Conservation (phyloP, 2,329 filamentous ascomycete species). For the Anisogramma anomala region DNA sequence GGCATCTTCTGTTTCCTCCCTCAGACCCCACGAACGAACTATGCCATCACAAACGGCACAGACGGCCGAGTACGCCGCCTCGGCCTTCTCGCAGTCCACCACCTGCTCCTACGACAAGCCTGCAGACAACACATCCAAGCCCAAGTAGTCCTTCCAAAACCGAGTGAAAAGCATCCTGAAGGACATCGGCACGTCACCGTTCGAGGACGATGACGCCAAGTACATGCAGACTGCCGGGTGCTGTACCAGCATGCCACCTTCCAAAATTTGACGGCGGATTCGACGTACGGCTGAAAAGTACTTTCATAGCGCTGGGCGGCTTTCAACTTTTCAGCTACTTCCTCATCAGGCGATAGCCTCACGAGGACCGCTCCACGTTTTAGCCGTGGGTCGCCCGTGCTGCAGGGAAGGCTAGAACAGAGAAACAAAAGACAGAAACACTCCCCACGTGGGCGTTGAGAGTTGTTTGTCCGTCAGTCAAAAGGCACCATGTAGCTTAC, state of each 20-base stretch:
- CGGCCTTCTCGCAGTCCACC: slow-evolving; percentile 22
- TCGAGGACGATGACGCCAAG: slow-evolving; percentile 8
- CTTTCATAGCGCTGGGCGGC: background rate
- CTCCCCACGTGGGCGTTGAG: too few relatives aligned
- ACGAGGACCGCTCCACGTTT: too few relatives aligned
- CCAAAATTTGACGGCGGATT: background rate
- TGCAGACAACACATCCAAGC: slow-evolving; percentile 1
- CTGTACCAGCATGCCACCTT: slow-evolving; percentile 5
- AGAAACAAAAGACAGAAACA: too few relatives aligned
- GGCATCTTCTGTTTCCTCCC: too few relatives aligned
- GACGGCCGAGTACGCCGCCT: slow-evolving; percentile 22
- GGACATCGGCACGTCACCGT: slow-evolving; percentile 14
- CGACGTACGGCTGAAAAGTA: background rate
- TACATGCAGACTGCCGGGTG: slow-evolving; percentile 3
- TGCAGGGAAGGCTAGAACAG: too few relatives aligned
- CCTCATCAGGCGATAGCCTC: too few relatives aligned
- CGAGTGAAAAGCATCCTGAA: slow-evolving; percentile 12
- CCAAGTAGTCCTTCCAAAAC: slow-evolving; percentile 10
- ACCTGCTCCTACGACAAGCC: slow-evolving; percentile 24
- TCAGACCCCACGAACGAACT: too few relatives aligned
- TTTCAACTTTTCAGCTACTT: background rate
- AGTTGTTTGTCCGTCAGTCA: too few relatives aligned
- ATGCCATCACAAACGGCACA: too few relatives aligned
- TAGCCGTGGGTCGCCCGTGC: too few relatives aligned
- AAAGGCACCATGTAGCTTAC: too few relatives aligned